A percentile compares a stretch with the other conserved stretches of the same genome.
These are phyloP conservation scores for Trichosporon sp. DNA, from an alignment of 1,284 basidiomycete species.

Conservation along the genomic window DNA sequence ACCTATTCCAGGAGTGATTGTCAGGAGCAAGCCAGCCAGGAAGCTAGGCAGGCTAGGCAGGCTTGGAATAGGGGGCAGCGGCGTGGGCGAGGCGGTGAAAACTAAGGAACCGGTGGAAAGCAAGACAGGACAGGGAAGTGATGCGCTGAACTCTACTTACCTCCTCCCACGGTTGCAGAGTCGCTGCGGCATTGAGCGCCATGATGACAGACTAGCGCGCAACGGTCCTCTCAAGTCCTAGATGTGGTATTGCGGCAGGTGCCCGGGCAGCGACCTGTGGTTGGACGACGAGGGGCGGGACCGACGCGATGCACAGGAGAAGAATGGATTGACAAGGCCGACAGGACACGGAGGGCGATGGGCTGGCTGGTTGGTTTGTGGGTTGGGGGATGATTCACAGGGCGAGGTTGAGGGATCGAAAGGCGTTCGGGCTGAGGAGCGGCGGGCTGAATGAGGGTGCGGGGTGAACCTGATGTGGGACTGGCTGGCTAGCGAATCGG, in stretches of 20 bases:
- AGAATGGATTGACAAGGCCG: neutral
- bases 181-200: neutral
- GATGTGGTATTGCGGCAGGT: neutral
- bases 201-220: neutral
- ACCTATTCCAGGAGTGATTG: neutral
- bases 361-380: no score
- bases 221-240: neutral
- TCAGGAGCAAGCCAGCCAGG: neutral
- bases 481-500: neutral
- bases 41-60: no score
- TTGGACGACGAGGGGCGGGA: neutral
- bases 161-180: constrained; percentile 18
- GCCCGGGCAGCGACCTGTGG: neutral
- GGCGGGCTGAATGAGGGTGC: neutral
- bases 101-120: constrained; percentile 2
- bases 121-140: neutral
- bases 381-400: neutral
- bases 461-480: neutral
- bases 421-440: neutral
- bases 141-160: constrained; percentile 11
- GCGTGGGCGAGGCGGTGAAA: neutral
- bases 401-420: neutral
- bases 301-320: neutral
- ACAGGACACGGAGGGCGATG: neutral
- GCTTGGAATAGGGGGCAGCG: neutral